These are phyloP conservation scores for Euphorbia pulcherrima DNA, from an alignment of 345 rosid species.

Conservation along the genomic window DNA sequence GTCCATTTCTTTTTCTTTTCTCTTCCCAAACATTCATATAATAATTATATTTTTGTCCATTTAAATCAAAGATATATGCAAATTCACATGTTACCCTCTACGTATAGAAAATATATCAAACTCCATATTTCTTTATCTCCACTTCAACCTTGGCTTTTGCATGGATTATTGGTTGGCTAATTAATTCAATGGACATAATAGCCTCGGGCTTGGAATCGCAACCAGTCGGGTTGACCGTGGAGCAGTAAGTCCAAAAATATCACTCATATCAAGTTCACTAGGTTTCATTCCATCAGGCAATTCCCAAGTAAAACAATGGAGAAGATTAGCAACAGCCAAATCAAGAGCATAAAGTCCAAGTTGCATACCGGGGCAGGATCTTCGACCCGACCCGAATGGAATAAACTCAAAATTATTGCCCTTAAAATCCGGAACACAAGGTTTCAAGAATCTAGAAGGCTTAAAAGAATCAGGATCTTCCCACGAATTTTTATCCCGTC, in stretches of 20 bases:
- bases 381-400: slow-evolving; percentile 87
- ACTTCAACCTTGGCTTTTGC: not conserved
- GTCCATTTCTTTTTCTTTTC: not conserved
- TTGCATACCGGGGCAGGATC: slow-evolving; percentile 94
- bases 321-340: slow-evolving; percentile 60
- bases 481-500: slow-evolving; percentile 69
- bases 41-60: not conserved
- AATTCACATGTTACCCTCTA: not conserved
- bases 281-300: slow-evolving; percentile 89
- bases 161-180: not conserved
- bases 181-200: slow-evolving; percentile 42
- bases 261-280: slow-evolving; percentile 74
- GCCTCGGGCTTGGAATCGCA: slow-evolving; percentile 54
- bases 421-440: slow-evolving; percentile 64
- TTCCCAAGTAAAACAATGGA: slow-evolving; percentile 78
- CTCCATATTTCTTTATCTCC: not conserved
- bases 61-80: not conserved
- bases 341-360: slow-evolving; percentile 81
- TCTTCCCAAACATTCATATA: not conserved
- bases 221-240: slow-evolving; percentile 64
- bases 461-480: slow-evolving; percentile 60
- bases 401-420: slow-evolving; percentile 77
- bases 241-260: slow-evolving; percentile 80
- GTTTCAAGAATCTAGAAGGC: slow-evolving; percentile 68
- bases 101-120: not conserved